Evolutionary conservation across 176 grass and related monocot genomes (phyloP).

Genomic region (Luzula sylvatica): DNA sequence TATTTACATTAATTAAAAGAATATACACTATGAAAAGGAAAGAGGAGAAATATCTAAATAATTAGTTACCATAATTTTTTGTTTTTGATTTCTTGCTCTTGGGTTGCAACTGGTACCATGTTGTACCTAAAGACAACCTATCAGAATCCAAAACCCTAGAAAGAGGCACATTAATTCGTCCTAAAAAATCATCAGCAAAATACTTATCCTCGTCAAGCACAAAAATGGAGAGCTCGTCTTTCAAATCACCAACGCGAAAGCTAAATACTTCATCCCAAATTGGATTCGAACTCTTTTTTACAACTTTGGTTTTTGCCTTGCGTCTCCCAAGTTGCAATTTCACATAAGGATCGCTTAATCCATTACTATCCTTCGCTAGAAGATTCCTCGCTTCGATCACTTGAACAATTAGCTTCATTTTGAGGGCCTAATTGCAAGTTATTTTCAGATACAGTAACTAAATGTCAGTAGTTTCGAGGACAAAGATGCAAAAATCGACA

Average conservation of each 20-base stretch:
- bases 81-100: conserved; percentile 81
- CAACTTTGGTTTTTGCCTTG: conserved; percentile 57
- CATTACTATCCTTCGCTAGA: conserved; percentile 40
- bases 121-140: conserved; percentile 42
- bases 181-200: conserved; percentile 77
- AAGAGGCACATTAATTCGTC: conserved; percentile 75
- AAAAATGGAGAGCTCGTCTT: conserved; percentile 46
- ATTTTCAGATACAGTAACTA: neutral
- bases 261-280: conserved; percentile 80
- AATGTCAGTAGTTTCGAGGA: neutral
- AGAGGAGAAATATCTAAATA: neutral
- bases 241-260: conserved; percentile 68
- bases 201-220: conserved; percentile 79
- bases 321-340: conserved; percentile 63
- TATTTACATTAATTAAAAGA: conserved; percentile 4
- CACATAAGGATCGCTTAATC: conserved; percentile 54
- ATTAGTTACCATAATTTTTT: conserved; percentile 53
- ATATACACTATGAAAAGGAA: conserved; percentile 2
- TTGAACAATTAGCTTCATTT: conserved; percentile 74
- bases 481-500: neutral
- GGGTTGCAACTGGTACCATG: conserved; percentile 69
- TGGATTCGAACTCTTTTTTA: conserved; percentile 41
- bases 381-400: conserved; percentile 63
- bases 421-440: neutral
- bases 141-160: conserved; percentile 60